Conservation (phyloP, 2,329 filamentous ascomycete genomes). For the Arthroderma sp. region DNA sequence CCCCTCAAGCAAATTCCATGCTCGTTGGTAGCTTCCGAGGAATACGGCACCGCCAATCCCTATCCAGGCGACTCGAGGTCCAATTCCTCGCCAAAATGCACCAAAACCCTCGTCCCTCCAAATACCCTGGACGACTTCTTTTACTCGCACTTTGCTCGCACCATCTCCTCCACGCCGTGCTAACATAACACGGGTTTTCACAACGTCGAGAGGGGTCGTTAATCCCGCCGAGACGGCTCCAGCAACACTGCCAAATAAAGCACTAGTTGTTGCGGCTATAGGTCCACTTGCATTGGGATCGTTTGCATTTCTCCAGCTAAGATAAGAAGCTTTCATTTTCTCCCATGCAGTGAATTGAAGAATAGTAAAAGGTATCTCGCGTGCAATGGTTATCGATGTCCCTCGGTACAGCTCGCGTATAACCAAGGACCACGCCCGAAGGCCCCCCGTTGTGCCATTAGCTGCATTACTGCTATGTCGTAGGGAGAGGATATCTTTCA, state of each 20-base stretch:
- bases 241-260: conserved; percentile 67
- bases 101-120: conserved; percentile 35
- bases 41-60: conserved; percentile 90
- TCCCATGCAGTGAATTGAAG: conserved; percentile 98
- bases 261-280: conserved; percentile 65
- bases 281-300: conserved; percentile 14
- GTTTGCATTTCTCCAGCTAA: conserved; percentile 18
- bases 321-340: conserved; percentile 54
- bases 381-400: conserved; percentile 81
- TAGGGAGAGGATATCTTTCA: conserved; percentile 54
- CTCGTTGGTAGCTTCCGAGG: conserved; percentile 83
- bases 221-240: conserved; percentile 75
- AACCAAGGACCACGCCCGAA: conserved; percentile 40
- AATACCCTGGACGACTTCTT: conserved; percentile 50
- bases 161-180: conserved; percentile 51
- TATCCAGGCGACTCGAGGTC: conserved; percentile 85
- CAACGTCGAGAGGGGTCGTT: conserved; percentile 86
- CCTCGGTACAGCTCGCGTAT: conserved; percentile 81
- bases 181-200: conserved; percentile 96
- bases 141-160: conserved; percentile 19
- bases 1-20: conserved; percentile 56
- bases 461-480: conserved; percentile 19
- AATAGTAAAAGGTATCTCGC: conserved; percentile 93
- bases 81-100: conserved; percentile 42
- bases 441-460: conserved; percentile 17